These are phyloP conservation scores for Paraconiothyrium sp. DNA, from an alignment of 2,329 filamentous ascomycete species.

Conservation along the genomic window DNA sequence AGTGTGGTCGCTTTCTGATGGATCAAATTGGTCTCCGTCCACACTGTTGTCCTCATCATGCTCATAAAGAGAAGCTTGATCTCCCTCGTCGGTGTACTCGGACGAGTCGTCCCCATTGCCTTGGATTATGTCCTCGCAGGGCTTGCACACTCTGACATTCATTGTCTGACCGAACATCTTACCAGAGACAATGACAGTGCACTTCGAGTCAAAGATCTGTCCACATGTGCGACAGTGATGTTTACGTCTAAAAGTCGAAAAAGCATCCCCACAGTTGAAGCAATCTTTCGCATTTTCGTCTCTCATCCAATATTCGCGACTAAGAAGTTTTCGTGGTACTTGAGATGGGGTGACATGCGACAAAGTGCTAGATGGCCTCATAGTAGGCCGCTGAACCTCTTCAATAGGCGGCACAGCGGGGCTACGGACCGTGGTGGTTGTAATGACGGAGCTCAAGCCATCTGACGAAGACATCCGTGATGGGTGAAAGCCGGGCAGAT, in stretches of 20 bases:
- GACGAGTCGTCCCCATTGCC: slow-evolving; percentile 91
- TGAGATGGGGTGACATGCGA: slow-evolving; percentile 57
- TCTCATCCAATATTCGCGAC: slow-evolving; percentile 98
- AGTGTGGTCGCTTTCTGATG: slow-evolving; percentile 49
- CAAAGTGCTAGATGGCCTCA: slow-evolving; percentile 48
- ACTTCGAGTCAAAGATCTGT: slow-evolving; percentile 98
- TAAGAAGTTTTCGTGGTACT: slow-evolving; percentile 86
- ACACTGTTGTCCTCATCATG: slow-evolving; percentile 38
- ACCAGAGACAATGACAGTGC: slow-evolving; percentile 89
- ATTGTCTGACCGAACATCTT: slow-evolving; percentile 87
- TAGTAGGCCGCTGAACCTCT: slow-evolving; percentile 36
- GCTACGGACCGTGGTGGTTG: slow-evolving; percentile 43
- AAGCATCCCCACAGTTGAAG: slow-evolving; percentile 88
- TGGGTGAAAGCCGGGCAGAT: slow-evolving; percentile 58
- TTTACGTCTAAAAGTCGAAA: slow-evolving; percentile 93
- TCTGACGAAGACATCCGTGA: slow-evolving; percentile 59
- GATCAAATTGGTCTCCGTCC: slow-evolving; percentile 36
- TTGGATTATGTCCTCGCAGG: slow-evolving; percentile 90
- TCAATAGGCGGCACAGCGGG: slow-evolving; percentile 44
- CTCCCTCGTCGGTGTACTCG: slow-evolving; percentile 85
- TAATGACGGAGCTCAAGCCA: slow-evolving; percentile 51
- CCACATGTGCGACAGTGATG: slow-evolving; percentile 95
- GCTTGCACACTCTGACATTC: slow-evolving; percentile 88
- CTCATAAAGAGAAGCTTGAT: slow-evolving; percentile 66
- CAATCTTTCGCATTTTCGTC: slow-evolving; percentile 98